These are phyloP conservation scores for Rhodotorula mucilaginosa DNA, from an alignment of 1,284 basidiomycete genomes.

Conservation along the genomic window DNA sequence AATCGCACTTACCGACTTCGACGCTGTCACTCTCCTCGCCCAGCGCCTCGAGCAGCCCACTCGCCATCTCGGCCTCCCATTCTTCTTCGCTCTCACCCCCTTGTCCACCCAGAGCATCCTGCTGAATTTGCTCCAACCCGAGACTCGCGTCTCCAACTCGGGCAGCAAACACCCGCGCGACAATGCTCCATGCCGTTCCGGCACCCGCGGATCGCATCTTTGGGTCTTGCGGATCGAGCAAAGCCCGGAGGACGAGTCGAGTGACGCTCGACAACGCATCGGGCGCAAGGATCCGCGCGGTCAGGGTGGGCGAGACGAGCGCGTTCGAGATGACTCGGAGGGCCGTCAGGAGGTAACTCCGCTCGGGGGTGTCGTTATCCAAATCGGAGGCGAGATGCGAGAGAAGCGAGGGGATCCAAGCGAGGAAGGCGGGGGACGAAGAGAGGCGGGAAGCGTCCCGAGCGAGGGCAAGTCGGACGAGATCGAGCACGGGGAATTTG, in stretches of 20 bases:
- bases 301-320: slow-evolving; percentile 18
- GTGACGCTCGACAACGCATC: slow-evolving; percentile 20
- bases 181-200: slow-evolving; percentile 40
- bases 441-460: slow-evolving; percentile 20
- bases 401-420: slow-evolving; percentile 14
- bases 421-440: slow-evolving; percentile 17
- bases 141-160: background rate
- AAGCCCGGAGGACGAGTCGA: slow-evolving; percentile 35
- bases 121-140: background rate
- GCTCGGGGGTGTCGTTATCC: slow-evolving; percentile 4
- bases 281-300: slow-evolving; percentile 11
- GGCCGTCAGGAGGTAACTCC: slow-evolving; percentile 39
- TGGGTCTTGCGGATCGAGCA: slow-evolving; percentile 39
- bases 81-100: slow-evolving; percentile 28
- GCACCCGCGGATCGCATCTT: slow-evolving; percentile 38
- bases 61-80: slow-evolving; percentile 40
- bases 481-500: slow-evolving; percentile 44
- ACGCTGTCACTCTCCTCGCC: slow-evolving; percentile 32
- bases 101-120: slow-evolving; percentile 3
- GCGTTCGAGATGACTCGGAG: slow-evolving; percentile 42
- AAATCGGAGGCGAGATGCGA: slow-evolving; percentile 7
- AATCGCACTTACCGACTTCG: slow-evolving; percentile 41
- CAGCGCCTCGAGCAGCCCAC: slow-evolving; percentile 39
- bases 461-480: slow-evolving; percentile 41
- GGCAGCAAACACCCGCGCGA: slow-evolving; percentile 34